Conservation (phyloP, 805 yeast genomes). For the Candida schatavii region DNA sequence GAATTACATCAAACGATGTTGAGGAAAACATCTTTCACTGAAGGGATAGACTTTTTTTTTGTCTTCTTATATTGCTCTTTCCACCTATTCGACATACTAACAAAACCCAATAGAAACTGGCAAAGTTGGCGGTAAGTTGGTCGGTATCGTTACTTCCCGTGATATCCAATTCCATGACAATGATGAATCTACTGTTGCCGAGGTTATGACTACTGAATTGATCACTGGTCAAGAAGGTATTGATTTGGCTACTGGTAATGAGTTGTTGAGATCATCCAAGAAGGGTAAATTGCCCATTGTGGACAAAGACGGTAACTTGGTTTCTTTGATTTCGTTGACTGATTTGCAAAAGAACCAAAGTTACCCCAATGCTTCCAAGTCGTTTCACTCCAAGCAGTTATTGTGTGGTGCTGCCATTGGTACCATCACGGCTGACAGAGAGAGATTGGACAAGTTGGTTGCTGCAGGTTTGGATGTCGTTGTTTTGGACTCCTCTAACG, state of each 20-base stretch:
- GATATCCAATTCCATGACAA: slow-evolving; percentile 94
- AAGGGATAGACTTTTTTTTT: slow-evolving; percentile 10
- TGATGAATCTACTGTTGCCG: slow-evolving; percentile 56
- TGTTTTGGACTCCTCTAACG: slow-evolving; percentile 93
- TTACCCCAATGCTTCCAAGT: slow-evolving; percentile 93
- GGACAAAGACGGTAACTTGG: slow-evolving; percentile 70
- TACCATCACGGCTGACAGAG: slow-evolving; percentile 84
- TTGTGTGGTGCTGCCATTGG: slow-evolving; percentile 99
- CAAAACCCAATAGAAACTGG: slow-evolving; percentile 69
- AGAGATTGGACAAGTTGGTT: slow-evolving; percentile 78
- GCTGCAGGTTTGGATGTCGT: slow-evolving; percentile 98
- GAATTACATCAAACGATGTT: slow-evolving; percentile 94
- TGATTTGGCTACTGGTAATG: slow-evolving; percentile 82
- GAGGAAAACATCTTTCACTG: slow-evolving; percentile 67
- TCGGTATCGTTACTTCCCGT: slow-evolving; percentile 96
- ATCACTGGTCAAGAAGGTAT: slow-evolving; percentile 83
- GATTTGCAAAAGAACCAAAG: slow-evolving; percentile 94
- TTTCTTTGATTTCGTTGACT: slow-evolving; percentile 88
- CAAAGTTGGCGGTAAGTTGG: slow-evolving; percentile 78
- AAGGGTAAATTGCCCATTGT: slow-evolving; percentile 97
- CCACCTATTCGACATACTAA: background rate
- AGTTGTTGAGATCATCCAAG: slow-evolving; percentile 84
- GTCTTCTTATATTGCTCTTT: background rate
- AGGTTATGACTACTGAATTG: slow-evolving; percentile 87
- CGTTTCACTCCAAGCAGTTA: slow-evolving; percentile 88